phyloP scores from a whole-genome alignment of 331 rosid species.

The Malus hybrid region DNA sequence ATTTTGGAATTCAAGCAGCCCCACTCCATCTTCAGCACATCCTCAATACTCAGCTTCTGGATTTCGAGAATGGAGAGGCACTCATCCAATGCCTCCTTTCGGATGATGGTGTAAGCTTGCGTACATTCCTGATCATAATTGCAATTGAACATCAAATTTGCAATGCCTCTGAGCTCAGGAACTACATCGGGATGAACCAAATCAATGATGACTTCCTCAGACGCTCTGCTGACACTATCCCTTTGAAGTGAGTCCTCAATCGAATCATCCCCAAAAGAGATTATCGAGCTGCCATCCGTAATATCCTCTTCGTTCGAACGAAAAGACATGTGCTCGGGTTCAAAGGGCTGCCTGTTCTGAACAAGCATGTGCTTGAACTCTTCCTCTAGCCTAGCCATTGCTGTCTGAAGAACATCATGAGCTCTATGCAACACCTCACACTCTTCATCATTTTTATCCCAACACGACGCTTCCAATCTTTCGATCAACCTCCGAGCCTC shows the following conservation, averaged over 20 bases:
- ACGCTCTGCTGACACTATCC: conserved; percentile 52
- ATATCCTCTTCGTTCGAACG: conserved; percentile 59
- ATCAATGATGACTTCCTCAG: conserved; percentile 62
- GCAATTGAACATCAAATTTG: conserved; percentile 57
- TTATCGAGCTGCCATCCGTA: conserved; percentile 49
- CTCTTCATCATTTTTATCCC: conserved; percentile 43
- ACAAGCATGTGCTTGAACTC: conserved; percentile 69
- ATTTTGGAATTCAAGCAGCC: conserved; percentile 62
- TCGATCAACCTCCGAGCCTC: conserved; percentile 50
- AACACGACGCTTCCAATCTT: conserved; percentile 46
- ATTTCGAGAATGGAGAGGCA: conserved; percentile 66
- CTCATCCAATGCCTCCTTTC: conserved; percentile 75
- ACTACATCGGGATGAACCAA: conserved; percentile 58
- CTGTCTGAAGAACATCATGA: conserved; percentile 69
- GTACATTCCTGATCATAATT: conserved; percentile 67
- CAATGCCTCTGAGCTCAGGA: conserved; percentile 62
- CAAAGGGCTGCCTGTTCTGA: conserved; percentile 66
- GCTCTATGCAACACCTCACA: conserved; percentile 40
- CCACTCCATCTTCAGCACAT: conserved; percentile 83
- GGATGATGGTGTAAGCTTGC: conserved; percentile 53
- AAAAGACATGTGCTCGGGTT: conserved; percentile 65
- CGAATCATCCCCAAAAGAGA: conserved; percentile 65
- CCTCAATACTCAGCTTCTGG: conserved; percentile 82
- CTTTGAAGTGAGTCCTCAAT: conserved; percentile 53
- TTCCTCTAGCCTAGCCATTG: conserved; percentile 83